Base-by-base conservation (phyloP, 1,284 basidiomycete species). In the Sporisorium graminicola region DNA sequence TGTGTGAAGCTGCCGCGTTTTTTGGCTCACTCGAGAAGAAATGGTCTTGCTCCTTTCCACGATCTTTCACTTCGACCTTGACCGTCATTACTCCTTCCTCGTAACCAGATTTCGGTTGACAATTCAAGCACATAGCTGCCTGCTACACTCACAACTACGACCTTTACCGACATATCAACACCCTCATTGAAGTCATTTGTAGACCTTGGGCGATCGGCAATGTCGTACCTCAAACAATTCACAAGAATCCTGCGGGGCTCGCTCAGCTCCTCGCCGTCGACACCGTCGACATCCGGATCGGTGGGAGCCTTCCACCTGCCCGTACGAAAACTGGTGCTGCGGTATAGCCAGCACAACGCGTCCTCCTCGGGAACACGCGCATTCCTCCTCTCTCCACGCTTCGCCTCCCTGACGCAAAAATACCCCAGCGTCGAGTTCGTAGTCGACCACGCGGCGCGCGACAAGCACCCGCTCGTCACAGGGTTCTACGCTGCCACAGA, bases 161-260 rank as follows among this genome's bases (percentile, higher is more conserved):
- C n/a, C n/a, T n/a, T n/a, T n/a, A n/a, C n/a, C n/a, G n/a, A 31
- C 29, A 31, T 31, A 31, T 31, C 29, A 5, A 31, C 5, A 10
- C 10, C 5, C 5, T 31, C 5, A 31, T 31, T 31, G 29, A 5
- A 31, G 5, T 31, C 10, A 5, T 31, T 31, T 5, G 29, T 10
- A 5, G 29, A 31, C 29, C 10, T 31, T 31, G 29, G 29, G 29
- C 29, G 5, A 5, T 10, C 7, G 20, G 29, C 27, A n/a, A 66
- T 75, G 73, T 75, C 73, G 13, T 67, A 75, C 40, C 56, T 75
- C 18, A 75, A 75, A 43, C 44, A 40, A 9, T 61, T 75, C 26
- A 60, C 66, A n/a, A 49, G 51, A n/a, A 22, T 77, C n/a, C 54
- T 77, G 2, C 65, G 74, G 2, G 74, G 74, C 2, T 56, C 57